A percentile compares a stretch with the other conserved stretches of the same genome.
Conservation (phyloP, 208 protist species). For the Acanthamoeba culbertsoni region DNA sequence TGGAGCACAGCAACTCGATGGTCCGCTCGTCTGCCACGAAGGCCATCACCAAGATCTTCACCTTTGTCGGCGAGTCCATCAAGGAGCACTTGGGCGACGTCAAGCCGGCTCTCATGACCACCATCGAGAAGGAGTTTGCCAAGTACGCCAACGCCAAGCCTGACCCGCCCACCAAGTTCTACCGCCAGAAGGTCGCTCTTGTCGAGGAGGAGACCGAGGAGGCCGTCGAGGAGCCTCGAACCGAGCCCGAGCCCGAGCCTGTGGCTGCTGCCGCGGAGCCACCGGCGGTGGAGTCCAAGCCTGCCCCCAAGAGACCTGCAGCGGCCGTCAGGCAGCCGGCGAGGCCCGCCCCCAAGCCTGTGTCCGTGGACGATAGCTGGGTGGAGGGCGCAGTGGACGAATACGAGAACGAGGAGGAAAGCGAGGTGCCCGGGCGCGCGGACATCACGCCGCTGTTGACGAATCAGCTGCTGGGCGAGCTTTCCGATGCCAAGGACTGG, state of each 20-base stretch:
- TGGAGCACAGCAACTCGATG: slow-evolving; percentile 50
- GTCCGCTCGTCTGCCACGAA: slow-evolving; percentile 46
- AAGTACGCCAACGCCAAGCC: slow-evolving; percentile 51
- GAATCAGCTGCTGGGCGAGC: neutral
- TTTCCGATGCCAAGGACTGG: slow-evolving; percentile 66
- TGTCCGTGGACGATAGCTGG: neutral
- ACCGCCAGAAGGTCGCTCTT: neutral
- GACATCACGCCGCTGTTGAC: slow-evolving; percentile 35
- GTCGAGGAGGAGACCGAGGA: neutral
- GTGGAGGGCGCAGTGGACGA: neutral
- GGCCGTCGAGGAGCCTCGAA: neutral
- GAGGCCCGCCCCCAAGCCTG: neutral
- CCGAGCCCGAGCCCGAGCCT: neutral
- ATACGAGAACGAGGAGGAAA: neutral
- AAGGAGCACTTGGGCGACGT: slow-evolving; percentile 38
- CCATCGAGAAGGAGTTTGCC: slow-evolving; percentile 67
- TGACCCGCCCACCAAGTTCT: slow-evolving; percentile 26
- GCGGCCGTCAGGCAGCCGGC: no score
- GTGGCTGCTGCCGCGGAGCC: neutral
- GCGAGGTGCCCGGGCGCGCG: neutral
- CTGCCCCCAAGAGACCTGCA: neutral
- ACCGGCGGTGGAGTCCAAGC: neutral
- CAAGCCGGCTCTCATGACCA: slow-evolving; percentile 64
- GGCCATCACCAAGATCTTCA: slow-evolving; percentile 51
- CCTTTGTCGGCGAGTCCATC: slow-evolving; percentile 45